These are phyloP conservation scores for Knoxdaviesia proteae DNA, from an alignment of 2,329 filamentous ascomycete species.

Conservation along the genomic window DNA sequence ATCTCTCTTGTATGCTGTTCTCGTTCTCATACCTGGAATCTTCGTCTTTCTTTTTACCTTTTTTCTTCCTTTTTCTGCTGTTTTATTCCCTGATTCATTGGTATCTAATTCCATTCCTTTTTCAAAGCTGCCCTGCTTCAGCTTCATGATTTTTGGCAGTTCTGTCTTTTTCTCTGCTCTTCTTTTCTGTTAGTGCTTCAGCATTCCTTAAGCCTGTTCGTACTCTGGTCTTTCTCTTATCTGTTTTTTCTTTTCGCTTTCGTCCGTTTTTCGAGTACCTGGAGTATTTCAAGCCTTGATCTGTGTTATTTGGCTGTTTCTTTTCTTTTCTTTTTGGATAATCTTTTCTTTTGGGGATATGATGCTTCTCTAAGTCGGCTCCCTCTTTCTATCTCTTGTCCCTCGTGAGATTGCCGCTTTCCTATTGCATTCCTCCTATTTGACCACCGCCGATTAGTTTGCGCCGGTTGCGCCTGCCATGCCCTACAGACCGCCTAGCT, in stretches of 20 bases:
- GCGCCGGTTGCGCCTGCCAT: not conserved
- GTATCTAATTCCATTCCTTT: no score
- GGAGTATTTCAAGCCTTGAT: not conserved
- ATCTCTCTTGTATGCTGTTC: no score
- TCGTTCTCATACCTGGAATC: no score
- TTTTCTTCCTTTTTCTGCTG: no score
- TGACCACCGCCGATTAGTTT: no score
- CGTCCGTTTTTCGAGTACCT: not conserved
- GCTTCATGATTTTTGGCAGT: not conserved
- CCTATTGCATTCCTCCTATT: no score
- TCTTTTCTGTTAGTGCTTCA: not conserved
- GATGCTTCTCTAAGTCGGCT: not conserved
- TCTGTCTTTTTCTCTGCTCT: not conserved
- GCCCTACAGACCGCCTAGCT: not conserved
- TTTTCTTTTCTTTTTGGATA: not conserved
- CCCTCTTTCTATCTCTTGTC: no score
- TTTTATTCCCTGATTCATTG: no score
- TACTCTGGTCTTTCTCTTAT: conserved; percentile 1
- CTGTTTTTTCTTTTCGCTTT: not conserved
- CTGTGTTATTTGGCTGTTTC: not conserved
- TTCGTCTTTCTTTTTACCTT: no score
- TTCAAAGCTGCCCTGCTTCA: no score
- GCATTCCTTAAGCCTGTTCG: not conserved
- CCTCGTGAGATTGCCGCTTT: no score
- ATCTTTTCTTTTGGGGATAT: not conserved